Evolutionary conservation across 108 stramenopile species (phyloP).

Genomic region (Pseudonitzschia delicatissima): DNA sequence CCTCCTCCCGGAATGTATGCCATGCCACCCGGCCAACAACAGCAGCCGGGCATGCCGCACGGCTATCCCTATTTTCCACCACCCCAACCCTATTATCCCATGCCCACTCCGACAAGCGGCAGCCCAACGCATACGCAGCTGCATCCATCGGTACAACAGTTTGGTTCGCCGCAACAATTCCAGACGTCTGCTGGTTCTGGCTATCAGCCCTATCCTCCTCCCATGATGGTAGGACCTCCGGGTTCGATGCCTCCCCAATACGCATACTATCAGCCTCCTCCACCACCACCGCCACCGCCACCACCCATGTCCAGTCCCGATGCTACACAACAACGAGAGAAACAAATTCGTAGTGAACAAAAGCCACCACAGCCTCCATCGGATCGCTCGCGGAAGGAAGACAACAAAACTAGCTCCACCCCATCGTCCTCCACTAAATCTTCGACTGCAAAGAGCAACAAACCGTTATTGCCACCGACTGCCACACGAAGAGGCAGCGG

Average conservation of each 20-base stretch:
- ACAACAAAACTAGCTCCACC: too few species aligned
- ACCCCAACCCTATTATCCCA: neutral
- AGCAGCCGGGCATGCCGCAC: slow-evolving; percentile 9
- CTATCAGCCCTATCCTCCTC: slow-evolving; percentile 22
- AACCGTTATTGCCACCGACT: slow-evolving; percentile 5
- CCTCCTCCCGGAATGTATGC: neutral
- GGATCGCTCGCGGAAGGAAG: too few species aligned
- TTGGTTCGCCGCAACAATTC: too few species aligned
- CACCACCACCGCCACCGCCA: neutral
- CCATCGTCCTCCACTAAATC: neutral
- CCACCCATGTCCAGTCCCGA: neutral
- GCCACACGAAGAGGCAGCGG: neutral
- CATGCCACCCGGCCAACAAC: neutral
- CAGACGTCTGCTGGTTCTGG: neutral
- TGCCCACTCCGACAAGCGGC: slow-evolving; percentile 1
- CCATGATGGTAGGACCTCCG: neutral
- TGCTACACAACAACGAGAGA: slow-evolving; percentile 10
- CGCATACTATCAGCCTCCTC: neutral
- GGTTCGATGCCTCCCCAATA: neutral
- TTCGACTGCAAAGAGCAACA: neutral
- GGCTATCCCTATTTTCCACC: slow-evolving; percentile 1
- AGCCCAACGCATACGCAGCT: slow-evolving; percentile 4
- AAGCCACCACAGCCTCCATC: slow-evolving; percentile 15
- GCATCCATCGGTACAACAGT: slow-evolving; percentile 3
- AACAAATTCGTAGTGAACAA: slow-evolving; percentile 13